Evolutionary conservation across 1,284 basidiomycete species (phyloP), one percentile per base, ranked within the genome.

Genomic region (Fomitopsis pinicola): DNA sequence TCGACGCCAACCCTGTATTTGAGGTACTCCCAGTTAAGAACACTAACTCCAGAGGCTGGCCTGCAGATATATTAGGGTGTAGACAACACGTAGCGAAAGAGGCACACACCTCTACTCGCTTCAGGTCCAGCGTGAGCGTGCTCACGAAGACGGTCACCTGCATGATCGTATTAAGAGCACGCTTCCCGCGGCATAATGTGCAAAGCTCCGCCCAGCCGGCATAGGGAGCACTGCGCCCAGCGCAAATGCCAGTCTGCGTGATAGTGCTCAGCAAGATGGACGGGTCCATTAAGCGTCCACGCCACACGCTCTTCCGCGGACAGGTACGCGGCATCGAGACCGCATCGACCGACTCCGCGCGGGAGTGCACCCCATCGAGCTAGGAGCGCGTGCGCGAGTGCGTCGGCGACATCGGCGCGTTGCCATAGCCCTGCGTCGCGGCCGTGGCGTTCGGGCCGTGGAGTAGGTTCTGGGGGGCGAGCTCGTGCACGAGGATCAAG

Each of bases 141-240:
- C 91, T 92, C 61, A 97, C 83, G 70, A 98, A 98, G 2, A 98
- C 91, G 0, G 97, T 98, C 9, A 96, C 85, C 83, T 98, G 97
- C 33, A 99, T 78, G 2, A 92, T 68, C 0, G 95, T 94, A 61
- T 97, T 97, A 99, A 77, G 46, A 97, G 78, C 22, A 98, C 97
- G 69, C 95, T 97, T 8, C 95, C 95, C 1, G 97, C 96, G 0
- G 97, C 97, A 73, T 98, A 99, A 56, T 98, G 81, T 0, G 97
- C 97, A 76, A 99, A 99, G 76, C 98, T 98, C 17, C 95, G 84
- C 17, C 98, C 97, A 40, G 97, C 97, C 0, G 97, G 97, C 97
- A 99, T 98, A 3, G 95, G 95, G 8, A 98, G 97, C 36, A 98
- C 76, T 0, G 96, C 95, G 19, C 97, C 97, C 35, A 99, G 78